These are phyloP conservation scores for Colletotrichum karsti DNA, from an alignment of 2,329 filamentous ascomycete genomes.

Conservation along the genomic window DNA sequence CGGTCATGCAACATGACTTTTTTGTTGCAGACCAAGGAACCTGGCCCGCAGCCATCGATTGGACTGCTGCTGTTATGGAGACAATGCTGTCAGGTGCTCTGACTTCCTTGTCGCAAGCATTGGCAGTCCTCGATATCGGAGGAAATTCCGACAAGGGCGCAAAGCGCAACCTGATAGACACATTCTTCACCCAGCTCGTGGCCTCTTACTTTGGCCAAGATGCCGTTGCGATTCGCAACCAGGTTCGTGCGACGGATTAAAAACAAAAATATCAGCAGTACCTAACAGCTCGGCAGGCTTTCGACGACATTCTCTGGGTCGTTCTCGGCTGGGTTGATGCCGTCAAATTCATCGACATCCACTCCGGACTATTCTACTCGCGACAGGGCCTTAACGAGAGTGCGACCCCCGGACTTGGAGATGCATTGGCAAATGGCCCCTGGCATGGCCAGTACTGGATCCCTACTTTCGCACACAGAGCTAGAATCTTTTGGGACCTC, in stretches of 20 bases:
- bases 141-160: slow-evolving; percentile 52
- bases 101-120: slow-evolving; percentile 72
- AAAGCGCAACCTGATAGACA: slow-evolving; percentile 82
- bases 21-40: slow-evolving; percentile 81
- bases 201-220: slow-evolving; percentile 91
- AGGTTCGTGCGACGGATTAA: slow-evolving; percentile 42
- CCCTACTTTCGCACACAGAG: slow-evolving; percentile 81
- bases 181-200: slow-evolving; percentile 80
- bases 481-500: slow-evolving; percentile 86
- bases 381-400: slow-evolving; percentile 33
- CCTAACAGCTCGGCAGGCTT: slow-evolving; percentile 65
- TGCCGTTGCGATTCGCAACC: slow-evolving; percentile 73
- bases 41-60: slow-evolving; percentile 90
- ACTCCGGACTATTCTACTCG: slow-evolving; percentile 70
- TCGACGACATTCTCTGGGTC: slow-evolving; percentile 96
- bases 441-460: slow-evolving; percentile 85
- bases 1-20: slow-evolving; percentile 80
- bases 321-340: slow-evolving; percentile 90
- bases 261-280: background rate
- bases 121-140: slow-evolving; percentile 46
- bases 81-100: slow-evolving; percentile 82
- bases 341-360: slow-evolving; percentile 78
- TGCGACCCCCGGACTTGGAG: slow-evolving; percentile 30
- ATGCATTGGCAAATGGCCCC: slow-evolving; percentile 49
- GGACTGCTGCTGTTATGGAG: slow-evolving; percentile 87